Base-by-base conservation (phyloP, 768 basidiomycete genomes). In the Ephemerocybe angulata region DNA sequence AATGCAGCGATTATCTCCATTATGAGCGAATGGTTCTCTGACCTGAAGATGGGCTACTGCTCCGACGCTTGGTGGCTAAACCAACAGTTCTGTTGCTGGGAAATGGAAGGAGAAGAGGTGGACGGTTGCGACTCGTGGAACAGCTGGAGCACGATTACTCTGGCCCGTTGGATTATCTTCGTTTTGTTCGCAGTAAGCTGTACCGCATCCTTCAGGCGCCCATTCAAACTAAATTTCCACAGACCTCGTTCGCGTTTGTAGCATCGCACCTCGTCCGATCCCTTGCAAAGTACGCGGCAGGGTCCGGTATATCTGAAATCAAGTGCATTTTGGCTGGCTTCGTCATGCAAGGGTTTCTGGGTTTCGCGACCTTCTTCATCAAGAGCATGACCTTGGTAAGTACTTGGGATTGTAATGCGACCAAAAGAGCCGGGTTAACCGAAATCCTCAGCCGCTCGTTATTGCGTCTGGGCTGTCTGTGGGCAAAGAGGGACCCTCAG, bases 41-140 rank as follows among this genome's bases (percentile, higher is more conserved):
- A 98, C 70, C 85, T 98, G 60, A 98, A 98, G 74, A 89, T 95
- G 76, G 97, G 97, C 1, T 97, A 98, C 65, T 99, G 97, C 71
- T 79, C 84, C 3, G 92, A 94, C 60, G 95, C 92, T 1, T 99
- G 97, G 97, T 99, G 97, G 96, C 69, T 99, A 53, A 97, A 95
- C 70, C 87, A 93, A 63, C 91, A 97, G 65, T 98, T 98, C 68
- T 99, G 97, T 71, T 99, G 97, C 67, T 94, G 95, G 87, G 97
- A 98, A 66, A 86, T 98, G 52, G 92, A 93, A 58, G 80, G 76
- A 5, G 87, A 87, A 42, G 89, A 87, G 59, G 79, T 83, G 17
- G 87, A 85, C 52, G 86, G 82, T 13, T 99, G 97, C 68, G 80
- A 88, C 3, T 93, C 91, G 42, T 99, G 97, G 97, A 84, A 87